Evolutionary conservation across 2,329 filamentous ascomycete genomes (phyloP).

Genomic region (Pseudogymnoascus sp.): DNA sequence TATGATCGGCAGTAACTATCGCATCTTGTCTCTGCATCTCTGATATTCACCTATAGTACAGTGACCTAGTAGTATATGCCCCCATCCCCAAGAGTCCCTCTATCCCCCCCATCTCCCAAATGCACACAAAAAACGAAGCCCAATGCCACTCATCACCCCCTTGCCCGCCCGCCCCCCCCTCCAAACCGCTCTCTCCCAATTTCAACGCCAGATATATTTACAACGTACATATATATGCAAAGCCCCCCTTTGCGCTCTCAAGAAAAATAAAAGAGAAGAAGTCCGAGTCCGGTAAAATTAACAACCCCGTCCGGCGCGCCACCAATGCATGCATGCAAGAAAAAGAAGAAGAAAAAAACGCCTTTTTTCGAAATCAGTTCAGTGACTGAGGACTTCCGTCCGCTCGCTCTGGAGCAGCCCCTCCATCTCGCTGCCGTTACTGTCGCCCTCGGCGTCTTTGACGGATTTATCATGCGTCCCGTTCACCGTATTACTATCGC

Average conservation of each 20-base stretch:
- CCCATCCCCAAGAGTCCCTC: not conserved
- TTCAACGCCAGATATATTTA: slow-evolving; percentile 5
- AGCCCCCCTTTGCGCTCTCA: not conserved
- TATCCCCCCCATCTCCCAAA: not conserved
- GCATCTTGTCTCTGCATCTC: not conserved
- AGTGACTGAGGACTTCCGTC: not conserved
- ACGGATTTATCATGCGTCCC: not conserved
- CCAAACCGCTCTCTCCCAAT: not conserved
- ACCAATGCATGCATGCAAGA: not conserved
- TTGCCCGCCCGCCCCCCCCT: not conserved
- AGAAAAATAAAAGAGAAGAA: not conserved
- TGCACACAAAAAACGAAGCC: not conserved
- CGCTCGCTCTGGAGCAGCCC: not conserved
- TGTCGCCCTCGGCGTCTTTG: not conserved
- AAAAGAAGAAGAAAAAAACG: no score
- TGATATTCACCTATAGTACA: slow-evolving; percentile 4
- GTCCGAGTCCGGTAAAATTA: not conserved
- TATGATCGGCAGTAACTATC: not conserved
- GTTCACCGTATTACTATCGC: not conserved
- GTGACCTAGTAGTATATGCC: not conserved
- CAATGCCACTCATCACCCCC: not conserved
- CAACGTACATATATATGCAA: slow-evolving; percentile 6
- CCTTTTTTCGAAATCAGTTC: not conserved
- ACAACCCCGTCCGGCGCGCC: not conserved
- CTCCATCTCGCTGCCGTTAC: not conserved